Evolutionary conservation across 345 rosid species (phyloP), one percentile per base, ranked within the genome.

Genomic region (Mercurialis annua): DNA sequence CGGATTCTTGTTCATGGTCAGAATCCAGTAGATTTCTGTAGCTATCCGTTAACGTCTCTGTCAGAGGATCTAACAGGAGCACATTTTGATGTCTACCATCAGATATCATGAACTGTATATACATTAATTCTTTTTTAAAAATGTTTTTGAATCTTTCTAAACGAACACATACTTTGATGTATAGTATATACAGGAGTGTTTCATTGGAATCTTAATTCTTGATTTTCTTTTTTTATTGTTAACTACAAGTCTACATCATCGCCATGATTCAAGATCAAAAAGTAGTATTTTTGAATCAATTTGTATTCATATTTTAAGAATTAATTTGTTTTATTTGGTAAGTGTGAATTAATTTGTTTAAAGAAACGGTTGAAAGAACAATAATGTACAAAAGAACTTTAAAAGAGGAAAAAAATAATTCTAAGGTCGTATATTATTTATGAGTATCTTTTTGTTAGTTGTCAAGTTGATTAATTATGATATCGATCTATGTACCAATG

Each of bases 41-140:
- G 81, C 81, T 83, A 67, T 74, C 87, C 76, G 8, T 64, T 86
- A 69, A 74, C 84, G 52, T 86, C 82, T 21, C 75, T 83, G 8
- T 86, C 90, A 60, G 83, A 83, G 55, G 87, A 80, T 81, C 76
- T 80, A 80, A 72, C 86, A 48, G 82, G 36, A 54, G 73, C 69
- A 10, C 73, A 69, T 72, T 83, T 83, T 56, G 85, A 81, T 72
- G 74, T 72, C 73, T 81, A 80, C 76, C 84, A 82, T 44, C 86
- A 69, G 42, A 71, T 86, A 44, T 40, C 44, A 40, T 81, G 67
- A 83, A 73, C 70, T 66, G 82, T 79, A 81, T 68, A 72, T 80
- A 64, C 73, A 42, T 62, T 47, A 8, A 27, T 55, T 73, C 68
- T 30, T n/a, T 36, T 36, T 36, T 36, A 36, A 77, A 81, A 68